Percentiles rank a stretch among this genome's conserved stretches.
These are phyloP conservation scores for Nemania sp. DNA, from an alignment of 2,329 filamentous ascomycete species.

Conservation along the genomic window DNA sequence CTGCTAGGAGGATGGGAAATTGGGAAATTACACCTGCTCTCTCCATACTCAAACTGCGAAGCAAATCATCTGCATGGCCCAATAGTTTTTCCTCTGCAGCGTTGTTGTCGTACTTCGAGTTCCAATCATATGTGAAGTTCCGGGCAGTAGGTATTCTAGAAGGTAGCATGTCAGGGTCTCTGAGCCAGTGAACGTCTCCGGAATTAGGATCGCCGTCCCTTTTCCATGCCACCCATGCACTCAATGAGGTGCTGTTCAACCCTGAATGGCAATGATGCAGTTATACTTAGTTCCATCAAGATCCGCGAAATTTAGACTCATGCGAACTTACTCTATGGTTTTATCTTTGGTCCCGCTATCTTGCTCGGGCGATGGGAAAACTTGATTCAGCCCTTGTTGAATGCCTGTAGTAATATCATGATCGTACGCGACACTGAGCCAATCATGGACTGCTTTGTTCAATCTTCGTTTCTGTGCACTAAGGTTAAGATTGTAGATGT, in stretches of 20 bases:
- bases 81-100: neutral
- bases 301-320: neutral
- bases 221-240: conserved; percentile 28
- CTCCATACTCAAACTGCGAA: neutral
- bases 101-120: neutral
- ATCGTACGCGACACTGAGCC: no score
- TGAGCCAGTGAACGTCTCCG: conserved; percentile 4
- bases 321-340: neutral
- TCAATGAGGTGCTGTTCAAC: conserved; percentile 8
- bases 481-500: no score
- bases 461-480: no score
- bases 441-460: no score
- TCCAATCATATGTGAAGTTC: conserved; percentile 17
- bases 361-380: no score
- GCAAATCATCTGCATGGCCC: conserved; percentile 7
- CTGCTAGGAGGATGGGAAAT: neutral
- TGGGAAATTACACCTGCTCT: neutral
- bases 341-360: neutral
- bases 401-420: no score
- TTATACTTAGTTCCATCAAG: neutral
- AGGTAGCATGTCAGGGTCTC: conserved; percentile 13
- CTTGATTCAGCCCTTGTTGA: no score
- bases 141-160: neutral
- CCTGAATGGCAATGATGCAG: conserved; percentile 21
- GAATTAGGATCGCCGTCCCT: conserved; percentile 1